Conservation (phyloP, 1,284 basidiomycete species). For the Pseudomicrostroma phylloplanum region DNA sequence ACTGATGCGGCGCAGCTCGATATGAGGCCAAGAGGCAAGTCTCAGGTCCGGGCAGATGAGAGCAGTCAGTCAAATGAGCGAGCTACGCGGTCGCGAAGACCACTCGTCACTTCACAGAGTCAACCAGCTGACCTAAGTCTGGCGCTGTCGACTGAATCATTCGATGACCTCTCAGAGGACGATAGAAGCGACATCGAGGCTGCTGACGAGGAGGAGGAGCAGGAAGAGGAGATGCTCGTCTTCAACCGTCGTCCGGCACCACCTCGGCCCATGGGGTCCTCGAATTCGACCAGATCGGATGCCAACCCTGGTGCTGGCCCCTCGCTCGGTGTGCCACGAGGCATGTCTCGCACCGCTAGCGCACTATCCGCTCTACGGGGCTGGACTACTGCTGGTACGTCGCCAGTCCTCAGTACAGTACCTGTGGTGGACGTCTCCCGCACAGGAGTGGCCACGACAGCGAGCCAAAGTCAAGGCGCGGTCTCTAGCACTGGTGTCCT, state of each 20-base stretch:
- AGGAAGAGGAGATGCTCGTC: slow-evolving; percentile 1
- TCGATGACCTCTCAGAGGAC: neutral
- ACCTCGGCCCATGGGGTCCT: neutral
- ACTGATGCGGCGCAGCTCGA: neutral
- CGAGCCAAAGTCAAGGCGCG: too few relatives aligned
- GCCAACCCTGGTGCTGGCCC: neutral
- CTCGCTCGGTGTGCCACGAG: neutral
- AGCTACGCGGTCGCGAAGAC: too few relatives aligned
- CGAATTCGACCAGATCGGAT: neutral
- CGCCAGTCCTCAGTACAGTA: too few relatives aligned
- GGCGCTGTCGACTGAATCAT: neutral
- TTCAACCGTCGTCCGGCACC: neutral
- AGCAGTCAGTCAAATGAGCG: too few relatives aligned
- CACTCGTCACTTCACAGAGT: too few relatives aligned
- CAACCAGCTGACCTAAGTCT: neutral
- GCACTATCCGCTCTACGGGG: neutral
- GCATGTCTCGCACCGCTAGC: neutral
- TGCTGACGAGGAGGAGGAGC: neutral
- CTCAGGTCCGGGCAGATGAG: too few relatives aligned
- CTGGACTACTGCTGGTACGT: neutral
- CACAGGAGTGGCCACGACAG: too few relatives aligned
- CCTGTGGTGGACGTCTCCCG: too few relatives aligned
- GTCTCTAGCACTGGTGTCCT: too few relatives aligned
- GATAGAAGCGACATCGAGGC: neutral
- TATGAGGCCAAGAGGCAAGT: too few relatives aligned